These are phyloP conservation scores for Cladosporium sp. DNA, from an alignment of 2,329 filamentous ascomycete genomes.

Conservation along the genomic window DNA sequence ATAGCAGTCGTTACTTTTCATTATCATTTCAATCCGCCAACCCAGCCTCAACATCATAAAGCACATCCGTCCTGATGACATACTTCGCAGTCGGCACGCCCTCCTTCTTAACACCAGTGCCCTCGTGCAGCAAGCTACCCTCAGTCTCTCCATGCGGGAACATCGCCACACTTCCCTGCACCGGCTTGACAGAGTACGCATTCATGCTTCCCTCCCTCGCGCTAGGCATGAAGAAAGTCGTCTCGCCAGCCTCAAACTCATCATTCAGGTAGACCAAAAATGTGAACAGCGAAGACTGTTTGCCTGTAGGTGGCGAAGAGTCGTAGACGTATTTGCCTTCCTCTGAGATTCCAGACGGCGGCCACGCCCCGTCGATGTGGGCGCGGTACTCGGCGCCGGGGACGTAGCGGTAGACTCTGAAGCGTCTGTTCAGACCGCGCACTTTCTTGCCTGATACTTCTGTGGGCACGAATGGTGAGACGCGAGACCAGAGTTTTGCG, in stretches of 20 bases:
- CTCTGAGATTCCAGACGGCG: conserved; percentile 64
- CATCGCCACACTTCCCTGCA: conserved; percentile 67
- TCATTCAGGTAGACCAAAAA: conserved; percentile 71
- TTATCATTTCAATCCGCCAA: neutral
- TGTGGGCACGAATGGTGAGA: conserved; percentile 59
- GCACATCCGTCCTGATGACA: conserved; percentile 69
- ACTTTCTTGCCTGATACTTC: conserved; percentile 57
- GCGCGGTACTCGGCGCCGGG: conserved; percentile 71
- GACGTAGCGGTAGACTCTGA: conserved; percentile 71
- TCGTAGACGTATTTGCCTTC: conserved; percentile 66
- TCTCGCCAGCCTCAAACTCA: conserved; percentile 71
- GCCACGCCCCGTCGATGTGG: conserved; percentile 73
- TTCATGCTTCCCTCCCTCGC: conserved; percentile 65
- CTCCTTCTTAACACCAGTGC: conserved; percentile 67
- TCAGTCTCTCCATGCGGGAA: conserved; percentile 70
- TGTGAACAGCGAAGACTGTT: conserved; percentile 68
- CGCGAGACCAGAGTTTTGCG: conserved; percentile 62
- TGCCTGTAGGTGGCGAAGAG: conserved; percentile 57
- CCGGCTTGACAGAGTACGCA: conserved; percentile 66
- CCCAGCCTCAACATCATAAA: conserved; percentile 60
- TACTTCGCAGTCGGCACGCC: conserved; percentile 55
- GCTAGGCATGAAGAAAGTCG: conserved; percentile 68
- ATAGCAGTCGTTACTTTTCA: neutral
- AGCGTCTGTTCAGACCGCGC: conserved; percentile 67
- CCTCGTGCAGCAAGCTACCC: conserved; percentile 67